phyloP scores from a whole-genome alignment of 2,329 filamentous ascomycete genomes.

The Colletotrichum zoysiae region DNA sequence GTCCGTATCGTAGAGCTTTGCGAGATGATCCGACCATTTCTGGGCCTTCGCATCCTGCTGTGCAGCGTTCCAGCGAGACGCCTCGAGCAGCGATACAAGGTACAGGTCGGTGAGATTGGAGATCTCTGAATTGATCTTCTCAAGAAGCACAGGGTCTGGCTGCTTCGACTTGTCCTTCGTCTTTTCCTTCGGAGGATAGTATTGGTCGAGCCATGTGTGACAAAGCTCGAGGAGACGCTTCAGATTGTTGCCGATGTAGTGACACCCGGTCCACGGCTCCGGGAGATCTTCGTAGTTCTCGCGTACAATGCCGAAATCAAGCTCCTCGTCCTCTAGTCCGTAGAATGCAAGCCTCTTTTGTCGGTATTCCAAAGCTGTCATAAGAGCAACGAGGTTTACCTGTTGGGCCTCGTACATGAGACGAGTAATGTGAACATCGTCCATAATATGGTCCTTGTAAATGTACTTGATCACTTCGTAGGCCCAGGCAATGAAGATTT shows the following conservation, averaged over 20 bases:
- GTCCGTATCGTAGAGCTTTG: conserved; percentile 62
- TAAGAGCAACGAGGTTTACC: conserved; percentile 76
- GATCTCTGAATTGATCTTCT: conserved; percentile 61
- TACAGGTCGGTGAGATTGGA: conserved; percentile 67
- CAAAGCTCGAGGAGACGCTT: conserved; percentile 71
- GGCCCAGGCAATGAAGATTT: conserved; percentile 83
- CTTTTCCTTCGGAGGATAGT: conserved; percentile 52
- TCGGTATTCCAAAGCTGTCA: conserved; percentile 78
- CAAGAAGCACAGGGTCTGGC: conserved; percentile 57
- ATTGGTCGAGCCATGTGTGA: conserved; percentile 66
- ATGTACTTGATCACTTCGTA: conserved; percentile 81
- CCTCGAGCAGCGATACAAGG: conserved; percentile 66
- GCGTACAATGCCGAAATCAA: conserved; percentile 74
- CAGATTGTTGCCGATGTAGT: conserved; percentile 70
- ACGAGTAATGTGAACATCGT: conserved; percentile 66
- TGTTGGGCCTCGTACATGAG: conserved; percentile 76
- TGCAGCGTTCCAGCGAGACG: conserved; percentile 62
- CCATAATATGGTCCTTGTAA: conserved; percentile 71
- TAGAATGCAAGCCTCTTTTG: conserved; percentile 77
- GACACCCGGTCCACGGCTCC: conserved; percentile 87
- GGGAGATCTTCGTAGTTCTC: conserved; percentile 77
- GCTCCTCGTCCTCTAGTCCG: conserved; percentile 75
- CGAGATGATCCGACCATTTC: conserved; percentile 60
- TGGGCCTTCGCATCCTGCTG: conserved; percentile 59
- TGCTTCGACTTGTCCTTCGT: conserved; percentile 48